A percentile compares a stretch with the other conserved stretches of the same genome.
Conservation (phyloP, 345 rosid genomes). For the Theobroma cacao region DNA sequence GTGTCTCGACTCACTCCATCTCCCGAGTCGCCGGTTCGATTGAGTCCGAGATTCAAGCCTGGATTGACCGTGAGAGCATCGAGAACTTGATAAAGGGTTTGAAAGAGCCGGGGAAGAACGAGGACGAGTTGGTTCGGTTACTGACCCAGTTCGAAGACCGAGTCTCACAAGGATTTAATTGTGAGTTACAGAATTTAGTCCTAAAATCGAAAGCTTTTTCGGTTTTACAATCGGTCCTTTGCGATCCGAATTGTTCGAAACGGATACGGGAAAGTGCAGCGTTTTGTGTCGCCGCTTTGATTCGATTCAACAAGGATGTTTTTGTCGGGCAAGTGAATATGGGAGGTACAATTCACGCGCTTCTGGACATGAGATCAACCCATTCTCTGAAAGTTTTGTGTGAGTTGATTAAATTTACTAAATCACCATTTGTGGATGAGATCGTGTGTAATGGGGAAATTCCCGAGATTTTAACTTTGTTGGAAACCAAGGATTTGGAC, state of each 20-base stretch:
- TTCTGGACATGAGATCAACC: conserved; percentile 35
- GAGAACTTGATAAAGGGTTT: conserved; percentile 38
- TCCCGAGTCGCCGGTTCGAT: conserved; percentile 67
- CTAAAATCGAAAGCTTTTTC: conserved; percentile 49
- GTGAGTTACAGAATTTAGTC: conserved; percentile 52
- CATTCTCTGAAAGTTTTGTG: conserved; percentile 39
- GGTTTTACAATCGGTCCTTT: conserved; percentile 31
- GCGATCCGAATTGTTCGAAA: conserved; percentile 29
- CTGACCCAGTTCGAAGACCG: conserved; percentile 48
- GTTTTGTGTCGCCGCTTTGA: conserved; percentile 38
- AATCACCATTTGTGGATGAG: conserved; percentile 63
- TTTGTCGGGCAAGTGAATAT: conserved; percentile 59
- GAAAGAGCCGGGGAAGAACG: conserved; percentile 27
- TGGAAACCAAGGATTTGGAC: conserved; percentile 45
- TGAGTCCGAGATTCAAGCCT: conserved; percentile 62
- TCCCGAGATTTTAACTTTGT: conserved; percentile 36
- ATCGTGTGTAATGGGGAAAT: conserved; percentile 46
- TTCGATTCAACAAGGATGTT: conserved; percentile 67
- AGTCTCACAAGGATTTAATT: conserved; percentile 45
- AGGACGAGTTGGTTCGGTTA: conserved; percentile 39
- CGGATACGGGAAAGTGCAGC: conserved; percentile 47
- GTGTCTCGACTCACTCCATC: conserved; percentile 50
- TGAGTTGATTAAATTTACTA: conserved; percentile 42
- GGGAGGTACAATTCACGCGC: conserved; percentile 45
- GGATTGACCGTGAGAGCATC: conserved; percentile 69